Evolutionary conservation across 2,329 filamentous ascomycete genomes (phyloP).

Genomic region (Trichoderma harzianum): DNA sequence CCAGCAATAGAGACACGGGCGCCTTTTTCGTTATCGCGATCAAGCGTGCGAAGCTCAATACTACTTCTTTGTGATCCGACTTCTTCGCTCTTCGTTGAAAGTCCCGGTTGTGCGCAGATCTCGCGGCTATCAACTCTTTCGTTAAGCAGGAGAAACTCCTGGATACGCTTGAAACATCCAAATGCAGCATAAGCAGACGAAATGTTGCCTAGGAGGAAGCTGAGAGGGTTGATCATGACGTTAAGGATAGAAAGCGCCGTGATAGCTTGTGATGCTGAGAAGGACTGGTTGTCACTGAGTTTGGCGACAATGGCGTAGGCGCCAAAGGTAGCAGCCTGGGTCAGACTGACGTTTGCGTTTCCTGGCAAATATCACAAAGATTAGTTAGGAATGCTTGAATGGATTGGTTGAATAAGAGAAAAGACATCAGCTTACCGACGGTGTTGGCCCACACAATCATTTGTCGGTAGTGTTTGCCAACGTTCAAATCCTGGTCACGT

Average conservation of each 20-base stretch:
- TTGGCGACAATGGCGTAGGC: slow-evolving; percentile 31
- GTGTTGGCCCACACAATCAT: slow-evolving; percentile 29
- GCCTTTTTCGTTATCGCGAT: not conserved
- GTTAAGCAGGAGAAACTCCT: slow-evolving; percentile 28
- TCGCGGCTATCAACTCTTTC: slow-evolving; percentile 27
- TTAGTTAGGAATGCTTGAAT: not conserved
- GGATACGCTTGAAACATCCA: slow-evolving; percentile 32
- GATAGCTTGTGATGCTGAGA: slow-evolving; percentile 31
- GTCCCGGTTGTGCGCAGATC: slow-evolving; percentile 14
- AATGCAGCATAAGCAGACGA: slow-evolving; percentile 27
- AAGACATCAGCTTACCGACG: slow-evolving; percentile 24
- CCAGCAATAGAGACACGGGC: slow-evolving; percentile 22
- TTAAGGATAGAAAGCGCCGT: slow-evolving; percentile 31
- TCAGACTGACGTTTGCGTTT: slow-evolving; percentile 28
- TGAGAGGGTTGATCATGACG: slow-evolving; percentile 30
- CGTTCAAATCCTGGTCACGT: slow-evolving; percentile 27
- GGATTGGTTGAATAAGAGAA: not conserved
- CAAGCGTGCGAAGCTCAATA: slow-evolving; percentile 18
- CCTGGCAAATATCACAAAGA: slow-evolving; percentile 15
- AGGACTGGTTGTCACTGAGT: slow-evolving; percentile 24
- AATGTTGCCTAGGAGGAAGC: slow-evolving; percentile 26
- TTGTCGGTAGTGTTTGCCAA: slow-evolving; percentile 27
- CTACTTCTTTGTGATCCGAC: not conserved
- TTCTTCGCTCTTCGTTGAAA: not conserved
- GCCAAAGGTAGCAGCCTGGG: slow-evolving; percentile 31